Evolutionary conservation across 108 stramenopile species (phyloP).

Genomic region (Cylindrotheca closterium): DNA sequence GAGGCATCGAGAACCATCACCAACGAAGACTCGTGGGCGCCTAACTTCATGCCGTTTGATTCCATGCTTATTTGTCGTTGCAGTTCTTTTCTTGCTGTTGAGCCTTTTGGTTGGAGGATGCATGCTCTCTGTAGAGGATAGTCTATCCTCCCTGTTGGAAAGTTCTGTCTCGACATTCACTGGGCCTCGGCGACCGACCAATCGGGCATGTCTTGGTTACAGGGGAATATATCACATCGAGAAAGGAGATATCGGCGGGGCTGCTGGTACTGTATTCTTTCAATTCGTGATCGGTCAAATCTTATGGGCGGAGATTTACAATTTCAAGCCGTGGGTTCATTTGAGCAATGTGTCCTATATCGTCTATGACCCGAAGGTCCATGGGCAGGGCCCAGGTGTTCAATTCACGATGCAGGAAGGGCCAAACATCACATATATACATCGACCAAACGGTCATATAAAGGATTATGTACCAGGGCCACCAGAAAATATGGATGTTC

Average conservation of each 20-base stretch:
- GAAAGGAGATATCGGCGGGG: slow-evolving; percentile 50
- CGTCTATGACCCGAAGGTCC: slow-evolving; percentile 38
- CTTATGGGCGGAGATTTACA: slow-evolving; percentile 51
- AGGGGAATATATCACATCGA: slow-evolving; percentile 51
- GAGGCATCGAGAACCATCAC: too few species aligned
- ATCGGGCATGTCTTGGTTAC: slow-evolving; percentile 49
- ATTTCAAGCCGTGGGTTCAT: slow-evolving; percentile 57
- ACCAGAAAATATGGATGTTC: slow-evolving; percentile 3
- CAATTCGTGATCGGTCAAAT: slow-evolving; percentile 55
- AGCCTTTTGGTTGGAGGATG: not conserved
- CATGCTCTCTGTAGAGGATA: not conserved
- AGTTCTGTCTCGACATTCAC: not conserved
- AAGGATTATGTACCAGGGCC: slow-evolving; percentile 31
- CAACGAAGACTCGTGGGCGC: too few species aligned
- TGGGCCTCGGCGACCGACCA: slow-evolving; percentile 5
- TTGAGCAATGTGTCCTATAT: slow-evolving; percentile 40
- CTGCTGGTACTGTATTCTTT: slow-evolving; percentile 55
- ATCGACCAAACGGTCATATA: slow-evolving; percentile 32
- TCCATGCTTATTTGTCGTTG: not conserved
- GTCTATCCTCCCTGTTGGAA: not conserved
- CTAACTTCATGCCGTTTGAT: not conserved
- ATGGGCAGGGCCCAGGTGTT: slow-evolving; percentile 26
- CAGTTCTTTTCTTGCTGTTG: not conserved
- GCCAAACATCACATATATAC: slow-evolving; percentile 19
- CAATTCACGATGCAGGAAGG: slow-evolving; percentile 30